Base-by-base conservation (phyloP, 2,329 filamentous ascomycete species). In the Sordariomycetes sp. region DNA sequence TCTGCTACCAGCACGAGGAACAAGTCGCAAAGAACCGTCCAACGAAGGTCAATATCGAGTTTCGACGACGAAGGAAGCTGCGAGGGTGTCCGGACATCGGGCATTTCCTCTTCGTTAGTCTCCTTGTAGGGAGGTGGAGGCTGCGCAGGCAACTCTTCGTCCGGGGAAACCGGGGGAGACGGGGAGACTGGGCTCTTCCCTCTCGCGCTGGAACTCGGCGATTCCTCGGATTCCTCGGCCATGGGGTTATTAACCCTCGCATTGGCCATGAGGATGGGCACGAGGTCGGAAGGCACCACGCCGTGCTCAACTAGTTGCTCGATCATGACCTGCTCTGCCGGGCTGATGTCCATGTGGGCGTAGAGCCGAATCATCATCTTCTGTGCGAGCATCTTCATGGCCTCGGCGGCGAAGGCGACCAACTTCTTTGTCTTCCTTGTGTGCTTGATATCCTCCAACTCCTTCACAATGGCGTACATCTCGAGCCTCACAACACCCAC, bases 341-440 rank as follows among this genome's bases (percentile, higher is more conserved):
- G 78, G 67, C 86, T 91, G 66, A 99, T 95, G 60, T 99, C 94
- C 94, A 99, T 99, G 72, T 99, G 94, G 14, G 84, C 77, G 70
- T 97, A 99, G 14, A 99, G 71, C 25, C 93, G 85, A 60, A 97
- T 85, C 92, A 99, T 99, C 81, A 96, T 96, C 75, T 95, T 95
- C 70, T 99, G 94, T 59, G 89, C 86, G 93, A 93, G 99, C 88
- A 97, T 97, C 71, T 88, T 88, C 75, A 89, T 87, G 40, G 86
- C 82, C 70, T 97, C 94, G 12, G 85, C 75, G 0, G 88, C 83
- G 61, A 87, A 74, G 34, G 82, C 79, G 12, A 91, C 70, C 51
- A 85, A 76, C 70, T 93, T 97, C 71, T 87, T 94, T 1, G 83
- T 80, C 50, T 78, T 81, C 56, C 58, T 37, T 6, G 57, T 58